Conservation (phyloP, 352 stramenopile genomes). For the Hyaloperonospora arabidopsidis region DNA sequence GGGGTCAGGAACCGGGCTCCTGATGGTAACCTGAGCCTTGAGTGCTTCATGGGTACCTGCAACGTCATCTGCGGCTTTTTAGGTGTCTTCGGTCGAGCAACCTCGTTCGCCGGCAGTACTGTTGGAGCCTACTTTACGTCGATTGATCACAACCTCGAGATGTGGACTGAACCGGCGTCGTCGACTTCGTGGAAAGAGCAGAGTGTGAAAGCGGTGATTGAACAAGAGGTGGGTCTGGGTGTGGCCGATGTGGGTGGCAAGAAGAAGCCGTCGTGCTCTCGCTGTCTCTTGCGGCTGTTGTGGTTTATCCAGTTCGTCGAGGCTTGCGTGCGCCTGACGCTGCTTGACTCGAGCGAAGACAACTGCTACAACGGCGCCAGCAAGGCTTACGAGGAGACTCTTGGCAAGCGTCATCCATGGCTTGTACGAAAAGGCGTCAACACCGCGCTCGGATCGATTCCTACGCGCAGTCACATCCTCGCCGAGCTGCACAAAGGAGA, state of each 20-base stretch:
- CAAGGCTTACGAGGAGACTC: constrained; percentile 79
- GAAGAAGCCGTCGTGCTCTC: constrained; percentile 74
- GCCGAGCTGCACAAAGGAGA: constrained; percentile 35
- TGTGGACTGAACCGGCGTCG: constrained; percentile 29
- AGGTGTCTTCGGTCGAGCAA: constrained; percentile 71
- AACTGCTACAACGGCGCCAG: constrained; percentile 51
- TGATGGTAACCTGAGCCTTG: constrained; percentile 38
- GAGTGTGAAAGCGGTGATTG: constrained; percentile 48
- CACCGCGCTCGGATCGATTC: constrained; percentile 58
- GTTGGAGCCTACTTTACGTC: constrained; percentile 67
- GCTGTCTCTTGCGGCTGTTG: constrained; percentile 60
- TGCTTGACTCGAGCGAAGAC: constrained; percentile 61
- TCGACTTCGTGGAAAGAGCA: constrained; percentile 41
- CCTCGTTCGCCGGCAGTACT: constrained; percentile 69
- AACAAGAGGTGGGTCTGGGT: constrained; percentile 55
- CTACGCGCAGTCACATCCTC: constrained; percentile 50
- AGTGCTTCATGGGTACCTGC: constrained; percentile 43
- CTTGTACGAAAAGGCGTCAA: constrained; percentile 80
- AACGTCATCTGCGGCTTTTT: constrained; percentile 64
- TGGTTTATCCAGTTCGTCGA: constrained; percentile 85
- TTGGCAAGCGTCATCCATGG: constrained; percentile 74
- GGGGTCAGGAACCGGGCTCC: constrained; percentile 22
- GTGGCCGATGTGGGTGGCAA: constrained; percentile 62
- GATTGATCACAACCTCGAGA: constrained; percentile 53
- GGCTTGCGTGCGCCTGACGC: constrained; percentile 54